Percentiles rank a stretch among this genome's conserved stretches.
These are phyloP conservation scores for Linderniella brevidens DNA, from an alignment of 257 asterid species.

Conservation along the genomic window DNA sequence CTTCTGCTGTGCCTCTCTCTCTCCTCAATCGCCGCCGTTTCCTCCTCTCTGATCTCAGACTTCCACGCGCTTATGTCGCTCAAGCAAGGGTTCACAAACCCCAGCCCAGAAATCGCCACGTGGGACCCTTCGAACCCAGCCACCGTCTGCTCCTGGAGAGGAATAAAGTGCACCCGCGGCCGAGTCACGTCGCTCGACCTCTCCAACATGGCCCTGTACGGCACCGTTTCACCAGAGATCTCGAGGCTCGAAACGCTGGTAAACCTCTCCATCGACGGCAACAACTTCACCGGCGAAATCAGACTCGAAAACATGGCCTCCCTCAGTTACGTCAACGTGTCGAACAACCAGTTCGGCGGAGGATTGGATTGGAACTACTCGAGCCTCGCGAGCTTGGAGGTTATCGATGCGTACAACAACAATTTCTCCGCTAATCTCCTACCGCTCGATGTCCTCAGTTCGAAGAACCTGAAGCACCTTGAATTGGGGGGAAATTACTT, in stretches of 20 bases:
- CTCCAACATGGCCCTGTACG: slow-evolving; percentile 62
- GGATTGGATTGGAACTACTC: slow-evolving; percentile 66
- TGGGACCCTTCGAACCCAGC: slow-evolving; percentile 48
- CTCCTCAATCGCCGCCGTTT: slow-evolving; percentile 20
- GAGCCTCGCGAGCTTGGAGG: slow-evolving; percentile 33
- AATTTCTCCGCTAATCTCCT: slow-evolving; percentile 58
- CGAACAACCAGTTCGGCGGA: slow-evolving; percentile 60
- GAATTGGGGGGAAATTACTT: slow-evolving; percentile 85
- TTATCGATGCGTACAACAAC: slow-evolving; percentile 74
- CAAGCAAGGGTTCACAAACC: slow-evolving; percentile 30
- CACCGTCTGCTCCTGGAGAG: slow-evolving; percentile 67
- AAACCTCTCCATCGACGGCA: slow-evolving; percentile 71
- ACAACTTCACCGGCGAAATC: slow-evolving; percentile 89
- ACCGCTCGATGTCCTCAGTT: slow-evolving; percentile 33
- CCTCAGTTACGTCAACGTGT: slow-evolving; percentile 49
- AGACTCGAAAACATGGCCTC: slow-evolving; percentile 41
- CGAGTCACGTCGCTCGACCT: slow-evolving; percentile 46
- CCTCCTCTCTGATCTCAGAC: slow-evolving; percentile 42
- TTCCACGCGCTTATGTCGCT: slow-evolving; percentile 43
- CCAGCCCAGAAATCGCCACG: slow-evolving; percentile 19
- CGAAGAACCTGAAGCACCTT: slow-evolving; percentile 51
- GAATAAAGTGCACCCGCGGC: slow-evolving; percentile 43
- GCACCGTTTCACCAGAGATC: slow-evolving; percentile 52
- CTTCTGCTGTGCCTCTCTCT: slow-evolving; percentile 21
- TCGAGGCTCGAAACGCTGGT: slow-evolving; percentile 38